Percentiles rank a stretch among this genome's conserved stretches.
Evolutionary conservation across 805 yeast genomes (phyloP).

Genomic region (Barnettozyma californica): DNA sequence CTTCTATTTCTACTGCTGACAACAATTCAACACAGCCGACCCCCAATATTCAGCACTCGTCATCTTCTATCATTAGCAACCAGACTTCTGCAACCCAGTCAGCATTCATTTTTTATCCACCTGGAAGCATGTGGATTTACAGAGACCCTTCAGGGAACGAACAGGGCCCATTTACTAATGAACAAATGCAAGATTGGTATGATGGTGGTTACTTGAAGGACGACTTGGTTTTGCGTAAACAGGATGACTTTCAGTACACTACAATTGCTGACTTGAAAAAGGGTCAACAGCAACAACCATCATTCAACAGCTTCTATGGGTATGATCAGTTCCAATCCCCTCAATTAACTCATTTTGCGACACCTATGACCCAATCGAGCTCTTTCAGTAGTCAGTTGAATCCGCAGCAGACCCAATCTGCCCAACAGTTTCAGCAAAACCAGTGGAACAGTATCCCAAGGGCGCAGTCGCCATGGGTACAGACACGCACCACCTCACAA

Average conservation of each 20-base stretch:
- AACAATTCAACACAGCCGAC: conserved; percentile 6
- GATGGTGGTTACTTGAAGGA: conserved; percentile 50
- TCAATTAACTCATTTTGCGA: neutral
- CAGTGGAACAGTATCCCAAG: conserved; percentile 1
- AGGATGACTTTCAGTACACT: conserved; percentile 44
- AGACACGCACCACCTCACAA: neutral
- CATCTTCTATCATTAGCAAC: neutral
- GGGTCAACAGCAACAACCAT: conserved; percentile 5
- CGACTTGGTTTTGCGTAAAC: conserved; percentile 53
- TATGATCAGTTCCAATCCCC: neutral
- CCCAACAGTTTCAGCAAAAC: neutral
- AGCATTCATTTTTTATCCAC: conserved; percentile 3
- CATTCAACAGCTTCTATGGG: conserved; percentile 1
- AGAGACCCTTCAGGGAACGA: conserved; percentile 62
- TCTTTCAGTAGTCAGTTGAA: neutral
- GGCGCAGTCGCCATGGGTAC: conserved; percentile 5
- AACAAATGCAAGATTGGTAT: conserved; percentile 76
- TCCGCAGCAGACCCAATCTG: neutral
- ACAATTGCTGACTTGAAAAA: conserved; percentile 50
- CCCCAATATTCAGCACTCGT: neutral
- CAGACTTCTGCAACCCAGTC: conserved; percentile 4
- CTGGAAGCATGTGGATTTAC: conserved; percentile 31
- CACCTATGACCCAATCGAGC: neutral
- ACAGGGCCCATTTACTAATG: conserved; percentile 80
- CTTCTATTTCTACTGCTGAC: neutral